Conservation (phyloP, 1,139 yeast genomes). For the Debaryomyces sp. region DNA sequence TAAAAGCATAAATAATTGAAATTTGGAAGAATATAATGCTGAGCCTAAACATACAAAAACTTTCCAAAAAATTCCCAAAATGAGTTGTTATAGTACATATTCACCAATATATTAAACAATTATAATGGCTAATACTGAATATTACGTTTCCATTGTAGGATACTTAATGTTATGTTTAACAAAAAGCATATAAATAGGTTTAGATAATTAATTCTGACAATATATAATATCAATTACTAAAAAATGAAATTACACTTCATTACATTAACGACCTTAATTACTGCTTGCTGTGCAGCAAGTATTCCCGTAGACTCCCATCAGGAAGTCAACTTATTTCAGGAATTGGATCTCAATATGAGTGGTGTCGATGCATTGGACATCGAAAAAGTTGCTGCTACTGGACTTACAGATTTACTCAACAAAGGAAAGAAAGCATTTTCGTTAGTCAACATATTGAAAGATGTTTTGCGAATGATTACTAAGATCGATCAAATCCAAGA, state of each 20-base stretch:
- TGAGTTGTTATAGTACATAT: neutral
- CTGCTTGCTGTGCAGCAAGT: neutral
- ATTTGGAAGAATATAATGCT: neutral
- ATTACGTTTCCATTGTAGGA: neutral
- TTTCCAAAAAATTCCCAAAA: neutral
- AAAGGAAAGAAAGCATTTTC: constrained; percentile 1
- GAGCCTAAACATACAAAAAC: neutral
- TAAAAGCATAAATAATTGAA: neutral
- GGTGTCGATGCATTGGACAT: neutral
- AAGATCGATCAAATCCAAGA: constrained; percentile 4
- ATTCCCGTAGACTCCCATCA: neutral
- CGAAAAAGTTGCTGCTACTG: constrained; percentile 1
- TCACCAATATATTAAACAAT: neutral
- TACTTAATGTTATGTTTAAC: neutral
- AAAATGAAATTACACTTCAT: constrained; percentile 1
- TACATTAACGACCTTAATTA: neutral
- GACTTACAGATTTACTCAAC: neutral
- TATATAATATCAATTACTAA: neutral
- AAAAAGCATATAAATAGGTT: neutral
- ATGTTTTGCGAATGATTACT: constrained; percentile 4
- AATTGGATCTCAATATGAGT: neutral
- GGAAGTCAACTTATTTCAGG: neutral
- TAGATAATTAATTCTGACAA: neutral
- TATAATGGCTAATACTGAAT: neutral
- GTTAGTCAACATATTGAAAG: constrained; percentile 7